Base-by-base conservation (phyloP, 208 protist genomes). In the Wallacemonas sp. region DNA sequence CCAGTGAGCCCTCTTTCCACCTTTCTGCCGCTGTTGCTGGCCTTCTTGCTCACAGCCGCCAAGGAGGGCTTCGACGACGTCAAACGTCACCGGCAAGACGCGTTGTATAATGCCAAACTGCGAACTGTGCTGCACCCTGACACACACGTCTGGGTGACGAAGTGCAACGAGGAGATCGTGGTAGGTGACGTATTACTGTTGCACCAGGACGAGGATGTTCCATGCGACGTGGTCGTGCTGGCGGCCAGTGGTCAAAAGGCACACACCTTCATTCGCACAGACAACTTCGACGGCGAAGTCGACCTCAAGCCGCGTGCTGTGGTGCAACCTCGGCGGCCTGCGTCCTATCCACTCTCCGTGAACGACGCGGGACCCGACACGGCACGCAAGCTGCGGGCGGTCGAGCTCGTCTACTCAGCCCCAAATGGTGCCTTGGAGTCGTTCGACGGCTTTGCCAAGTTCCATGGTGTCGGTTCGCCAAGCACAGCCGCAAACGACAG, bases 31-130 rank as follows among this genome's bases (percentile, higher is more conserved):
- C 72, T 98, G 19, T 50, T 97, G 27, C 96, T 98, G 68, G 95
- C 98, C 26, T 93, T 99, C 36, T 64, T 68, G 5, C 74, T 98
- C 10, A 98, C 97, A 3, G 93, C 93, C 1, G 45, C 95, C 29
- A 98, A 98, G 67, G 97, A 98, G 63, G 97, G 82, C 48, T 93
- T 95, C 71, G 97, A 99, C 52, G 97, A 99, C 68, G 60, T 89
- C 22, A 95, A 98, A 79, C 79, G 94, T 13, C 77, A 87, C 63
- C 50, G 67, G 17, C 84, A 92, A 53, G 93, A 97, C 71, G 27
- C 29, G 19, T 36, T 72, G 22, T 94, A 93, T 75, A 97, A 97
- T 74, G 71, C 80, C 44, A 72, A 60, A 21, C 32, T 29, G 41
- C 89, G 87, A 21, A 53, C 21, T 10, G 84, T 93, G 6, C 44